A percentile compares a stretch with the other conserved stretches of the same genome.
These are phyloP conservation scores for Leccinum fibrillosum DNA, from an alignment of 768 basidiomycete species.

Conservation along the genomic window DNA sequence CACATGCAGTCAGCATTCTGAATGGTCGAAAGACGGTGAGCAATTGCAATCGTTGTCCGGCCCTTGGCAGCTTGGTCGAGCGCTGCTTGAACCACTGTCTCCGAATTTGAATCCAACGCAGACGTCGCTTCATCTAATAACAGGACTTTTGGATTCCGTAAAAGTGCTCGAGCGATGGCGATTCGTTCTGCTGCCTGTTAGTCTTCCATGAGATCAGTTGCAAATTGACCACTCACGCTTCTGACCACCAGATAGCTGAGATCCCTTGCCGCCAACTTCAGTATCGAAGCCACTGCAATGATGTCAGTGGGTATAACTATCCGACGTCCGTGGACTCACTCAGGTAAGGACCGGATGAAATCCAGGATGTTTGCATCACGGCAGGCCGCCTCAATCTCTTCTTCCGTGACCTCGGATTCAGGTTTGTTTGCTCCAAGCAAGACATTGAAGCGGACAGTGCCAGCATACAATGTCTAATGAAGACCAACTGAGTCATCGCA, in stretches of 20 bases:
- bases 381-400: slow-evolving; percentile 84
- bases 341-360: slow-evolving; percentile 80
- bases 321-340: slow-evolving; percentile 44
- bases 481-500: not conserved
- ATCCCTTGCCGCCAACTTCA: slow-evolving; percentile 86
- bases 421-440: slow-evolving; percentile 82
- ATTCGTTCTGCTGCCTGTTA: slow-evolving; percentile 45
- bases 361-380: slow-evolving; percentile 90
- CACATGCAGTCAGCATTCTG: slow-evolving; percentile 90
- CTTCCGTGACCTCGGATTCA: slow-evolving; percentile 72
- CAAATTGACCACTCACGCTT: slow-evolving; percentile 50
- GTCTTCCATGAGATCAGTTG: not conserved
- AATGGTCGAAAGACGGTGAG: slow-evolving; percentile 90
- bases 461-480: slow-evolving; percentile 73
- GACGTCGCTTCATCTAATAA: slow-evolving; percentile 89
- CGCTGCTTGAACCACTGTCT: slow-evolving; percentile 93
- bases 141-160: slow-evolving; percentile 86
- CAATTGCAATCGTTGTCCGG: slow-evolving; percentile 92
- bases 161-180: slow-evolving; percentile 89
- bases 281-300: slow-evolving; percentile 78
- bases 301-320: slow-evolving; percentile 6
- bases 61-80: slow-evolving; percentile 91
- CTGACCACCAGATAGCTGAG: slow-evolving; percentile 86
- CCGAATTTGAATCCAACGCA: slow-evolving; percentile 86
- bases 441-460: slow-evolving; percentile 88